Evolutionary conservation across 306 rosid genomes (phyloP).

Genomic region (Casuarina cunninghamiana): DNA sequence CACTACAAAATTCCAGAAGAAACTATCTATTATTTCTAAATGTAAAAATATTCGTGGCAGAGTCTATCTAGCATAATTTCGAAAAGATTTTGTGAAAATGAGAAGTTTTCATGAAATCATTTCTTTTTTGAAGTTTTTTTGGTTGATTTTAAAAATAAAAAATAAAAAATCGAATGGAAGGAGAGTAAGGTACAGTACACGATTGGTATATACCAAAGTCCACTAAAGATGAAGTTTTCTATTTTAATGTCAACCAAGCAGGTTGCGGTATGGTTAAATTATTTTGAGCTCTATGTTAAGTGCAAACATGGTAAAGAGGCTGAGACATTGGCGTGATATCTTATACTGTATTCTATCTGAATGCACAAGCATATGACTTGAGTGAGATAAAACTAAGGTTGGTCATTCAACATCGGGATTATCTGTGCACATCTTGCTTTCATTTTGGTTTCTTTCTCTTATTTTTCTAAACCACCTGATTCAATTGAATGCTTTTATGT

Average conservation of each 20-base stretch:
- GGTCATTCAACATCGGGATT: not conserved
- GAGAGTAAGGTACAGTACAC: not conserved
- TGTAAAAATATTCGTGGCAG: too few species aligned
- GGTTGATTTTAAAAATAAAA: too few species aligned
- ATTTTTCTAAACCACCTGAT: not conserved
- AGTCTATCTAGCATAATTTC: too few species aligned
- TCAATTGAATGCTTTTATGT: not conserved
- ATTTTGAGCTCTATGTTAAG: not conserved
- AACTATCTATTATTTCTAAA: not conserved
- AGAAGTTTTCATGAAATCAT: too few species aligned
- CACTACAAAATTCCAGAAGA: not conserved
- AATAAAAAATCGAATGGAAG: not conserved
- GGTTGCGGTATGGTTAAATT: too few species aligned
- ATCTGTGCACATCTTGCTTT: not conserved
- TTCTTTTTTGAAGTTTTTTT: too few species aligned
- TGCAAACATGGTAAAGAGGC: not conserved
- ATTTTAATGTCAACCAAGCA: not conserved
- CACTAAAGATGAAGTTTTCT: not conserved
- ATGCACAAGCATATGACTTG: too few species aligned
- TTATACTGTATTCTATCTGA: too few species aligned
- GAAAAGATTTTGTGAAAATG: too few species aligned
- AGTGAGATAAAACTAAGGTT: too few species aligned
- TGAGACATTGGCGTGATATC: too few species aligned
- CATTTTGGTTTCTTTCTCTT: not conserved
- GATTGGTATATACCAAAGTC: too few species aligned